Evolutionary conservation across 2,329 filamentous ascomycete species (phyloP).

Genomic region (Ceratocystis variospora): DNA sequence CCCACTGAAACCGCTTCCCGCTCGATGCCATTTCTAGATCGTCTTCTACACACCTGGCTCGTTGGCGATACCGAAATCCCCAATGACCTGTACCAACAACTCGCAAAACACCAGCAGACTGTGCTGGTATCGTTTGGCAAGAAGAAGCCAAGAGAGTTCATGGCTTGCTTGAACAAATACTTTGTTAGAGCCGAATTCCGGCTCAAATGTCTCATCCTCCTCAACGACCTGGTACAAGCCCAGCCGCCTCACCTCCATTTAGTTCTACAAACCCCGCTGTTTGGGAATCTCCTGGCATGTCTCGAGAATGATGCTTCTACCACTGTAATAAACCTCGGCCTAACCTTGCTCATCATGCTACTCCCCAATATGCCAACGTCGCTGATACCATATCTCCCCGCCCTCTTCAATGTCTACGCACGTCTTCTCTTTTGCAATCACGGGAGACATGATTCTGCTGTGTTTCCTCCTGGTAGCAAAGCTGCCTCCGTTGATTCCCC

Average conservation of each 20-base stretch:
- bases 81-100: slow-evolving; percentile 24
- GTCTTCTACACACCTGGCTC: slow-evolving; percentile 45
- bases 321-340: slow-evolving; percentile 57
- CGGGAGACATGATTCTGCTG: slow-evolving; percentile 33
- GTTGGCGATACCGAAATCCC: slow-evolving; percentile 29
- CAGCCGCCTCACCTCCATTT: slow-evolving; percentile 69
- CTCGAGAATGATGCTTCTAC: slow-evolving; percentile 67
- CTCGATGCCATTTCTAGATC: slow-evolving; percentile 39
- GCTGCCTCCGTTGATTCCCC: slow-evolving; percentile 11
- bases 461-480: slow-evolving; percentile 16
- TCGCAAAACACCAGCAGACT: slow-evolving; percentile 38
- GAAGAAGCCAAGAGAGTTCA: slow-evolving; percentile 54
- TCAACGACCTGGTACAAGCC: slow-evolving; percentile 59
- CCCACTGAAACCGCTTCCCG: slow-evolving; percentile 24
- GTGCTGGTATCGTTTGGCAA: slow-evolving; percentile 49
- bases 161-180: slow-evolving; percentile 50
- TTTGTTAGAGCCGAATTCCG: slow-evolving; percentile 52
- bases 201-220: slow-evolving; percentile 48
- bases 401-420: slow-evolving; percentile 69
- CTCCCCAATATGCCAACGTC: slow-evolving; percentile 67
- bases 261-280: slow-evolving; percentile 56
- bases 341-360: slow-evolving; percentile 68
- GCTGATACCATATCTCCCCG: slow-evolving; percentile 52
- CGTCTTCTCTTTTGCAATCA: slow-evolving; percentile 66
- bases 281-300: slow-evolving; percentile 57